Conservation (phyloP, 2,329 filamentous ascomycete species). For the Teratosphaeria destructans region DNA sequence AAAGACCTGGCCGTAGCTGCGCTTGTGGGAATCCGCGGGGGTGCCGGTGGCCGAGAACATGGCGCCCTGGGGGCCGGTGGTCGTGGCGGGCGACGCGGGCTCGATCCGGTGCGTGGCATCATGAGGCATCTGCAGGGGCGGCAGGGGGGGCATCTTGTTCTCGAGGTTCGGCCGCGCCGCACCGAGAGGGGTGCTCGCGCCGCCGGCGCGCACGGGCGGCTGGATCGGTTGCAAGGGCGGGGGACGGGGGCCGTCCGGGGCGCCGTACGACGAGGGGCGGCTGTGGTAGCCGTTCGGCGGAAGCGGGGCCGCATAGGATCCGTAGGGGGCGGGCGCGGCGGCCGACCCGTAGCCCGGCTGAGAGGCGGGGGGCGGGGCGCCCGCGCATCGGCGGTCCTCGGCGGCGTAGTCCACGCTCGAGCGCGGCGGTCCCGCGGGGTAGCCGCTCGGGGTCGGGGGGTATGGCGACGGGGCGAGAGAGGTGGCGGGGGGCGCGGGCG, state of each 20-base stretch:
- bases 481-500: slow-evolving; percentile 25
- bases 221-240: slow-evolving; percentile 16
- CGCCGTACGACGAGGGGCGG: slow-evolving; percentile 2
- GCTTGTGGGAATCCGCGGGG: slow-evolving; percentile 31
- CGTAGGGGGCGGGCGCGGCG: neutral
- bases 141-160: slow-evolving; percentile 20
- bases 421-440: slow-evolving; percentile 15
- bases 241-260: slow-evolving; percentile 11
- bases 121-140: slow-evolving; percentile 30
- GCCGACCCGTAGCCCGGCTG: neutral
- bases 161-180: slow-evolving; percentile 14
- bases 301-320: slow-evolving; percentile 20
- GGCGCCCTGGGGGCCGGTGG: slow-evolving; percentile 20
- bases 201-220: slow-evolving; percentile 16
- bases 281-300: slow-evolving; percentile 1
- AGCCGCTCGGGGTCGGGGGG: slow-evolving; percentile 17
- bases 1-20: slow-evolving; percentile 37
- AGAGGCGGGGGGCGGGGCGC: slow-evolving; percentile 6
- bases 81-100: slow-evolving; percentile 33
- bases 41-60: slow-evolving; percentile 18
- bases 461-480: slow-evolving; percentile 28
- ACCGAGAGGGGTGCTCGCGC: slow-evolving; percentile 11
- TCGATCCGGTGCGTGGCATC: slow-evolving; percentile 28
- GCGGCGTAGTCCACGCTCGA: slow-evolving; percentile 19
- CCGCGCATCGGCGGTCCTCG: slow-evolving; percentile 29